Evolutionary conservation across 495 filamentous ascomycete genomes (phyloP), one percentile per base, ranked within the genome.

Genomic region (Penicillium parvum): DNA sequence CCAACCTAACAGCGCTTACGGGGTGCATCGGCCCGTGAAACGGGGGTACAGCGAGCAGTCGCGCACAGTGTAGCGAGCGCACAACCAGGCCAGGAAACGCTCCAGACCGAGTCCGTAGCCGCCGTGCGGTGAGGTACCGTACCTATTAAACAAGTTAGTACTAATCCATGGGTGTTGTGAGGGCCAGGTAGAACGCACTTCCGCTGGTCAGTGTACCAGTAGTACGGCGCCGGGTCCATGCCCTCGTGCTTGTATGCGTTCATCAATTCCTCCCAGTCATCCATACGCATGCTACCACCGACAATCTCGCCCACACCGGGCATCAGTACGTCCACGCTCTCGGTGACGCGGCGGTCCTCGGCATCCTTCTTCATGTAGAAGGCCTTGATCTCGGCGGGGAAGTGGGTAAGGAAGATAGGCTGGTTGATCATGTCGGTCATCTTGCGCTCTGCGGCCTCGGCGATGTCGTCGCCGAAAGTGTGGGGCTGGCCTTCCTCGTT

Each of bases 341-440:
- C 92, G 1, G 92, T 99, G 25, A 95, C 86, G n/a, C 90, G 79
- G 35, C 69, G 73, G 58, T 98, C 92, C 11, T 77, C 61, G 9
- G 72, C 72, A 45, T 90, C 92, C 69, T 89, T 94, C 75, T 88
- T 88, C 92, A 99, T 99, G 72, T 99, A 99, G 68, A 99, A 99
- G 3, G 92, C 87, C 78, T 99, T 99, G 77, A 99, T 94, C 66
- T 91, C 86, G 23, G 83, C 84, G 1, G 92, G 92, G 79, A 99
- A 99, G 68, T 95, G 88, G 4, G 90, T 97, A 11, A 99, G 74
- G 73, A 99, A 88, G 65, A 99, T 96, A 25, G 92, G 92, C 42
- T 80, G 69, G 77, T 89, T 89, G 72, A 99, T 95, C 45, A 84
- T 85, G 56, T 97, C 92, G 8, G 91, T 96, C 94, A 99, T 99